Base-by-base conservation (phyloP, 148 eudicot genomes). In the Rhododendron simsii region DNA sequence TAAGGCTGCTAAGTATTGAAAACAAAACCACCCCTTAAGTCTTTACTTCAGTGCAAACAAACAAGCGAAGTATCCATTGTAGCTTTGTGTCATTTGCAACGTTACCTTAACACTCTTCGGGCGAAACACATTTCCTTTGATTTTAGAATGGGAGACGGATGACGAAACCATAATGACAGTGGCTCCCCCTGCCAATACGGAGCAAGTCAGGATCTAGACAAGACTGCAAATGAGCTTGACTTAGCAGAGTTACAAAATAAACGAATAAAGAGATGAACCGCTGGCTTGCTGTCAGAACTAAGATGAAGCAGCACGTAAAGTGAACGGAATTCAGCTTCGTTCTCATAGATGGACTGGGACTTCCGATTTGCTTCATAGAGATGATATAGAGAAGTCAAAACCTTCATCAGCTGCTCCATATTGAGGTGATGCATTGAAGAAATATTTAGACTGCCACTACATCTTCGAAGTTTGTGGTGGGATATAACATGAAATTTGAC, bases 241-340 rank as follows among this genome's bases (percentile, higher is more conserved):
- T 55, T 85, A 82, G 61, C 48, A 21, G 76, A 81, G 65, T 75
- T 51, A 75, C 37, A 9, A 81, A 61, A 78, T 7, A 41, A 80
- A 48, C 13, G 23, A 85, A 79, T 35, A 88, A 33, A 85, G 88
- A 84, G 55, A 90, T 41, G 47, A 81, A 93, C 94, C 92, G 78
- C 89, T 81, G 92, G 89, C 83, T 94, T 92, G 86, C 84, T 89
- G 78, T 93, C 90, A 81, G 93, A 86, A 51, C 93, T 93, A 69
- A 96, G 96, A 91, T 94, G 98, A 67, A 95, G 98, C 79, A 96
- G 94, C 88, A 95, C 92, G 81, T 94, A 93, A 74, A 94, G 88
- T 21, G 99, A 96, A 80, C 89, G 93, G 83, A 92, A 96, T 88
- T 96, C 98, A 81, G 95, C 94, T 90, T 96, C 99, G 67, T 96